phyloP scores from a whole-genome alignment of 2,329 filamentous ascomycete species.

The Drechslerella dactyloides region DNA sequence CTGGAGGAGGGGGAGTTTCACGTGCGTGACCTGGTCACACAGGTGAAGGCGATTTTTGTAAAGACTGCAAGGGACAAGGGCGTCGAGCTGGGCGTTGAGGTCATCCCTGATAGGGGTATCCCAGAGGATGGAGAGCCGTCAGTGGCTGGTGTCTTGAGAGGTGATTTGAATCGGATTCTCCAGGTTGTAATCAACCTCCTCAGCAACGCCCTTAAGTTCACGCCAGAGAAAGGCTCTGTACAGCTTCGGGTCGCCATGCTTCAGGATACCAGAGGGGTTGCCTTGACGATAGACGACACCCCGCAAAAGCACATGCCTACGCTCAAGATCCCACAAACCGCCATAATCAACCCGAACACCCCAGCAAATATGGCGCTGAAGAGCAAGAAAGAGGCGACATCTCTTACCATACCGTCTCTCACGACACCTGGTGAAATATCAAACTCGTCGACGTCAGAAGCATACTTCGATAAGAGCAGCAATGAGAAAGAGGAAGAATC shows the following conservation, averaged over 20 bases:
- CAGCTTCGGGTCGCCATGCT: slow-evolving; percentile 56
- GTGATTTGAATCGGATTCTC: slow-evolving; percentile 76
- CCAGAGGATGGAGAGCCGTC: slow-evolving; percentile 34
- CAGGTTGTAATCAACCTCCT: slow-evolving; percentile 82
- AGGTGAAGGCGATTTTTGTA: slow-evolving; percentile 84
- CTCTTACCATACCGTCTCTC: slow-evolving; percentile 44
- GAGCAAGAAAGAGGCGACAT: slow-evolving; percentile 38
- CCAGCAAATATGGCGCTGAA: slow-evolving; percentile 35
- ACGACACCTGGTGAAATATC: slow-evolving; percentile 48
- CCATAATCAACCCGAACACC: slow-evolving; percentile 46
- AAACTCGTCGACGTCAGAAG: slow-evolving; percentile 34
- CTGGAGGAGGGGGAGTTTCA: slow-evolving; percentile 86
- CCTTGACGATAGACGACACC: slow-evolving; percentile 35
- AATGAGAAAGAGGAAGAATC: slow-evolving; percentile 21
- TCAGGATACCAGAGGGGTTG: slow-evolving; percentile 37
- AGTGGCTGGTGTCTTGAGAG: slow-evolving; percentile 55
- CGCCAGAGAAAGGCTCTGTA: slow-evolving; percentile 63
- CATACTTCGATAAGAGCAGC: slow-evolving; percentile 28
- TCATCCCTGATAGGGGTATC: slow-evolving; percentile 56
- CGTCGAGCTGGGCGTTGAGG: slow-evolving; percentile 75
- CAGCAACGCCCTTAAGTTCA: slow-evolving; percentile 84
- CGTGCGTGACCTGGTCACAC: slow-evolving; percentile 79
- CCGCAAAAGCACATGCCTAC: slow-evolving; percentile 43
- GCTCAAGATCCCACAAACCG: slow-evolving; percentile 44
- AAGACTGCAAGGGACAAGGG: slow-evolving; percentile 82